Percentiles rank a stretch among this genome's conserved stretches.
phyloP scores from a whole-genome alignment of 2,329 filamentous ascomycete genomes.

The Paraphoma chrysanthemicola region DNA sequence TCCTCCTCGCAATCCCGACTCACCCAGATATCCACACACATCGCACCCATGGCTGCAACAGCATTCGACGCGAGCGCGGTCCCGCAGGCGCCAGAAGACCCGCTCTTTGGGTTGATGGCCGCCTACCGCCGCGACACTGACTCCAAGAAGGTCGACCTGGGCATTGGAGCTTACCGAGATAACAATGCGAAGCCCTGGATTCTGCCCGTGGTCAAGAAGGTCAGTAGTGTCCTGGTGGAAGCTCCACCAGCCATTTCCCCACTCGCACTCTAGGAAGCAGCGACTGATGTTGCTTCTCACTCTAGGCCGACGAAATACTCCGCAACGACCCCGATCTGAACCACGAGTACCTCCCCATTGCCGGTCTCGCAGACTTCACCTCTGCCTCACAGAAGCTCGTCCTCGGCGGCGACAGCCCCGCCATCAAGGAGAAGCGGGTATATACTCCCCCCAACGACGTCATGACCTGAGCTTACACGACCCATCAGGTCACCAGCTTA shows the following conservation, averaged over 20 bases:
- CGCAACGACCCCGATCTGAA: conserved; percentile 89
- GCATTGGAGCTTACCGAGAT: conserved; percentile 94
- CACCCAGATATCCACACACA: conserved; percentile 70
- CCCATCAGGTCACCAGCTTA: conserved; percentile 68
- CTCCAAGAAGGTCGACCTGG: conserved; percentile 88
- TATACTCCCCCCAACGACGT: conserved; percentile 27
- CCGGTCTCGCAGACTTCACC: conserved; percentile 85
- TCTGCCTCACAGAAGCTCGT: conserved; percentile 90
- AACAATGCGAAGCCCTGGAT: conserved; percentile 97
- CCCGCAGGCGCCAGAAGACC: conserved; percentile 91
- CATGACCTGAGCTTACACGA: conserved; percentile 36
- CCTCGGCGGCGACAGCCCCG: conserved; percentile 79
- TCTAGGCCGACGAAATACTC: conserved; percentile 86
- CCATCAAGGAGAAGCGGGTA: conserved; percentile 82
- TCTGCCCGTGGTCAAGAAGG: conserved; percentile 94
- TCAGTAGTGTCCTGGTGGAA: conserved; percentile 50
- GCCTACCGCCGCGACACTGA: conserved; percentile 81
- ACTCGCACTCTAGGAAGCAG: not conserved
- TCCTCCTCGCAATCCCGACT: conserved; percentile 49
- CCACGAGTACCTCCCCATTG: conserved; percentile 98
- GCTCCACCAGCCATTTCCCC: conserved; percentile 1
- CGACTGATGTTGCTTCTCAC: conserved; percentile 25
- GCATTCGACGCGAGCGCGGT: conserved; percentile 79
- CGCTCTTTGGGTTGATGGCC: conserved; percentile 90
- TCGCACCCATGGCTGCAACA: conserved; percentile 68